Evolutionary conservation across 768 basidiomycete genomes (phyloP).

Genomic region (Paxillus involutus): DNA sequence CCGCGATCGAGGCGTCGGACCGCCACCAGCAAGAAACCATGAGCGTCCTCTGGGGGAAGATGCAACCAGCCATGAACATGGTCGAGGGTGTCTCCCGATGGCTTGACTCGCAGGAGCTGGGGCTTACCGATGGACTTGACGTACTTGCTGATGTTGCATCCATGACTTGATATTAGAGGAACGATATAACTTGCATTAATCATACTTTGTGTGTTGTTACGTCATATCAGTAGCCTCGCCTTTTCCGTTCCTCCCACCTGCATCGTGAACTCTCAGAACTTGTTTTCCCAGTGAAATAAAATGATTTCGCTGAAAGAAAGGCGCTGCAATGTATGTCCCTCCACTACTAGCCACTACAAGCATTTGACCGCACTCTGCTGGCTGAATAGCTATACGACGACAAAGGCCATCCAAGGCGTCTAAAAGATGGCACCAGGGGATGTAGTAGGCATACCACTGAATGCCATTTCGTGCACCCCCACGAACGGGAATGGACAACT

Average conservation of each 20-base stretch:
- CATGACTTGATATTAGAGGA: not conserved
- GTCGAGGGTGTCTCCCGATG: slow-evolving; percentile 29
- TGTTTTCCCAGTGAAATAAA: not conserved
- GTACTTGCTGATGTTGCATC: not conserved
- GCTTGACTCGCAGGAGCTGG: slow-evolving; percentile 30
- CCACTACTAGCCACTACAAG: not conserved
- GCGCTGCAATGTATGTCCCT: slow-evolving; percentile 30
- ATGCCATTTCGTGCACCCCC: slow-evolving; percentile 34
- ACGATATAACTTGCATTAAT: slow-evolving; percentile 9
- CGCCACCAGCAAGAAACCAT: slow-evolving; percentile 23
- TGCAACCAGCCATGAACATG: slow-evolving; percentile 32
- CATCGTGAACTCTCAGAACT: too few relatives aligned
- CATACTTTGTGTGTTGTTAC: not conserved
- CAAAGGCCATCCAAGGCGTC: slow-evolving; percentile 21
- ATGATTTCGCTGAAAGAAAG: slow-evolving; percentile 16
- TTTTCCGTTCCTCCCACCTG: not conserved
- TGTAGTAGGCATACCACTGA: slow-evolving; percentile 18
- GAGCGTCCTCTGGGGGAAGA: slow-evolving; percentile 24
- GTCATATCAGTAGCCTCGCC: not conserved
- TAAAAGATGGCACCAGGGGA: slow-evolving; percentile 20
- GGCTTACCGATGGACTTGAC: slow-evolving; percentile 17
- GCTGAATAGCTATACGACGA: slow-evolving; percentile 28
- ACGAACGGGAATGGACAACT: slow-evolving; percentile 31
- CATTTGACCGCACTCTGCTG: slow-evolving; percentile 3
- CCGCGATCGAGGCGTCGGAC: slow-evolving; percentile 12